Conservation (phyloP, 2,329 filamentous ascomycete genomes). For the Verticillium zaregamsianum region DNA sequence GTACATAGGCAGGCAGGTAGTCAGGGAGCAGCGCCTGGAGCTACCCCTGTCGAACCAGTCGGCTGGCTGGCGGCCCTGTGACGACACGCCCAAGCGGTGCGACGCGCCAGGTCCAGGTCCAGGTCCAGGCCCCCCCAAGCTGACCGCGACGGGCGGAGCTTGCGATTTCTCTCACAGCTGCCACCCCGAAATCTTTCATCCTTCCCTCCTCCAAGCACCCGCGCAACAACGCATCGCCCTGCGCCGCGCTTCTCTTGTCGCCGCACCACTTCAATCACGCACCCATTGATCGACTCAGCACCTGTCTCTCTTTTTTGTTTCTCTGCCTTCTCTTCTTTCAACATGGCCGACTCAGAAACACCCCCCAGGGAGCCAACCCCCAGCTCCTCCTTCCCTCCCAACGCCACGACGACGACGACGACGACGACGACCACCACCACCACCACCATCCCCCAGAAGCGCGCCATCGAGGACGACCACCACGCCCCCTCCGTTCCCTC, state of each 20-base stretch:
- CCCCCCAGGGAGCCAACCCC: conserved; percentile 35
- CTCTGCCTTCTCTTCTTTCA: conserved; percentile 4
- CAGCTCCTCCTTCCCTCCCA: neutral
- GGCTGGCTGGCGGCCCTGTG: neutral
- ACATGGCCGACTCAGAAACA: conserved; percentile 31
- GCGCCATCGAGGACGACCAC: conserved; percentile 64
- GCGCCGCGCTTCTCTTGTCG: neutral
- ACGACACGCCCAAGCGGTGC: neutral
- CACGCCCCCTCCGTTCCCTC: conserved; percentile 69
- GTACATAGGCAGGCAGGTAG: too few relatives aligned
- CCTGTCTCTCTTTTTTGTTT: neutral
- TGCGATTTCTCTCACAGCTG: neutral
- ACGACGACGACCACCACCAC: neutral
- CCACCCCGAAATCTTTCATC: neutral
- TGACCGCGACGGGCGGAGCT: neutral
- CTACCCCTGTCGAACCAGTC: neutral
- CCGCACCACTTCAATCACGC: neutral
- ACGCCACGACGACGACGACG: neutral
- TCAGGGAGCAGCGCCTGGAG: neutral
- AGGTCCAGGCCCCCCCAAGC: neutral
- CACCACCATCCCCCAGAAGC: conserved; percentile 56
- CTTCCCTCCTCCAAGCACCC: neutral
- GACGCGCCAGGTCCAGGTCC: neutral
- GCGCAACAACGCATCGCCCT: neutral
- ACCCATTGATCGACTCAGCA: neutral